phyloP scores from a whole-genome alignment of 1,284 basidiomycete species.

The Leccinum subfulvum region DNA sequence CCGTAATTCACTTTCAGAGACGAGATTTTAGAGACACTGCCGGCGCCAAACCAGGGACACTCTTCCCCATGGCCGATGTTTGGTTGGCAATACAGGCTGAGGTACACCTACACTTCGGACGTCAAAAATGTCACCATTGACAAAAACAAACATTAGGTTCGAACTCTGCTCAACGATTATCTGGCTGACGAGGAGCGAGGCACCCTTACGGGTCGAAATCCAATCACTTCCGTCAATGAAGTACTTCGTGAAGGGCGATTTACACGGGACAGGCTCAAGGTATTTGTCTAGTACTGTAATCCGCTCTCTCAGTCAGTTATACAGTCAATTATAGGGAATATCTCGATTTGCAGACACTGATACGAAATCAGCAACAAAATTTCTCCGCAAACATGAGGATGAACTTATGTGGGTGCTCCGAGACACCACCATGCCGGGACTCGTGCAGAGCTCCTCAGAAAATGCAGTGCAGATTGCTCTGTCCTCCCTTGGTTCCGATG shows the following conservation, averaged over 20 bases:
- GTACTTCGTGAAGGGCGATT: conserved; percentile 84
- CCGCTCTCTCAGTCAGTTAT: conserved; percentile 6
- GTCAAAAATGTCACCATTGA: conserved; percentile 9
- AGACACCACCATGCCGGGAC: conserved; percentile 91
- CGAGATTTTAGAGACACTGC: conserved; percentile 85
- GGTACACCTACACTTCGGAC: conserved; percentile 42
- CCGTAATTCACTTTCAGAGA: conserved; percentile 48
- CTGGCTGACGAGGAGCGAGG: conserved; percentile 86
- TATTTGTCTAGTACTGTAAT: conserved; percentile 31
- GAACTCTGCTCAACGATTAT: conserved; percentile 87
- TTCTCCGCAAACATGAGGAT: conserved; percentile 79
- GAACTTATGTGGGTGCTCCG: conserved; percentile 82
- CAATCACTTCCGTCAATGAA: conserved; percentile 92
- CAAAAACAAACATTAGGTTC: conserved; percentile 52
- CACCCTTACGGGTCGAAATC: conserved; percentile 74
- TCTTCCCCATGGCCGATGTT: conserved; percentile 86
- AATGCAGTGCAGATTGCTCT: conserved; percentile 61
- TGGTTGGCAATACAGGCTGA: conserved; percentile 92
- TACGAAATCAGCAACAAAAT: conserved; percentile 63
- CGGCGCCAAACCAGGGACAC: conserved; percentile 64
- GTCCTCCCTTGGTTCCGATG: conserved; percentile 63
- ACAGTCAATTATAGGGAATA: conserved; percentile 53
- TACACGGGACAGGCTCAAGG: conserved; percentile 77
- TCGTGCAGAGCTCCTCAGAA: conserved; percentile 73
- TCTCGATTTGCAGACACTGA: conserved; percentile 93